Evolutionary conservation across 768 basidiomycete species (phyloP).

Genomic region (Kwoniella pini): DNA sequence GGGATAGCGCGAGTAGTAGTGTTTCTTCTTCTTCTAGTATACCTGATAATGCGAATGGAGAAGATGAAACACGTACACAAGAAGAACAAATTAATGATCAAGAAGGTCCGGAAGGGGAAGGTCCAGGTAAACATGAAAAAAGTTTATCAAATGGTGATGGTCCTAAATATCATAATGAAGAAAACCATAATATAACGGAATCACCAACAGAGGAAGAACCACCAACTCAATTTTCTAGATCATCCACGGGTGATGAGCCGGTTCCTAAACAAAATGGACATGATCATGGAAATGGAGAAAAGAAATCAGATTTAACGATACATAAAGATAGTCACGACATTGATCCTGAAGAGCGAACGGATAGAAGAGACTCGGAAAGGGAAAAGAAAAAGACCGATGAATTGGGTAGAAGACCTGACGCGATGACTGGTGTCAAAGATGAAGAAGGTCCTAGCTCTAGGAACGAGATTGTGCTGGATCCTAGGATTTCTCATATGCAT

Average conservation of each 20-base stretch:
- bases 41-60: conserved; percentile 28
- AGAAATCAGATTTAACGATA: neutral
- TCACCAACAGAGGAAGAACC: conserved; percentile 19
- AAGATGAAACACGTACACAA: conserved; percentile 19
- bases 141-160: conserved; percentile 10
- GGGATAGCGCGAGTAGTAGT: neutral
- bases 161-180: neutral
- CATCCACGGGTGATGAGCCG: neutral
- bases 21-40: conserved; percentile 29
- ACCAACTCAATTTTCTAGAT: neutral
- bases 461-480: conserved; percentile 48
- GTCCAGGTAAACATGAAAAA: conserved; percentile 35
- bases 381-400: conserved; percentile 37
- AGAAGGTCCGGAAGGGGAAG: conserved; percentile 24
- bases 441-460: conserved; percentile 47
- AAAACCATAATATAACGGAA: conserved; percentile 17
- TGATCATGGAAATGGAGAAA: conserved; percentile 11
- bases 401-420: conserved; percentile 35
- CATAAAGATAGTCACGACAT: conserved; percentile 17
- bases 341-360: conserved; percentile 24
- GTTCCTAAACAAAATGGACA: neutral
- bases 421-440: conserved; percentile 38
- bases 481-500: conserved; percentile 42
- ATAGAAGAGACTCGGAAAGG: conserved; percentile 11
- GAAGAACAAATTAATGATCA: conserved; percentile 9